Percentiles rank a stretch among this genome's conserved stretches.
Conservation (phyloP, 345 rosid species). For the Geranium rotundifolium region DNA sequence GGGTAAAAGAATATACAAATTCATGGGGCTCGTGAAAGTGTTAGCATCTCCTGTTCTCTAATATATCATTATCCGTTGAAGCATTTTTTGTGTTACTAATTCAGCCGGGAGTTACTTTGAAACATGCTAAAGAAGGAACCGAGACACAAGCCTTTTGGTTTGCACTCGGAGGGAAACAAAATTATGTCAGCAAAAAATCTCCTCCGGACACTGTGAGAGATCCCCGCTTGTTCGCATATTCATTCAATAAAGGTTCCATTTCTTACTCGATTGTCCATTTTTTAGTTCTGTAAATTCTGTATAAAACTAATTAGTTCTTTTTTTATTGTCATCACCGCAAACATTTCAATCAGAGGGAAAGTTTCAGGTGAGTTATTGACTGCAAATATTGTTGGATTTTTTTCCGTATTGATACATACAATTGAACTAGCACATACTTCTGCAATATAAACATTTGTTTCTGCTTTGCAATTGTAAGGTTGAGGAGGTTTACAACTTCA, state of each 20-base stretch:
- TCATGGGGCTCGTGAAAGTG: background rate
- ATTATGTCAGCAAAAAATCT: constrained; percentile 57
- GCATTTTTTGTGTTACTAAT: constrained; percentile 17
- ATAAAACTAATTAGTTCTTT: background rate
- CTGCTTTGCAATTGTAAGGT: constrained; percentile 35
- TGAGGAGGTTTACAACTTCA: constrained; percentile 82
- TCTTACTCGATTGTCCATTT: background rate
- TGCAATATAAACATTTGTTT: background rate
- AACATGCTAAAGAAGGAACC: constrained; percentile 90
- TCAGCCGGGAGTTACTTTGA: constrained; percentile 77
- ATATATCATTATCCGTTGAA: background rate
- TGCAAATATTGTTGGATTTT: constrained; percentile 1
- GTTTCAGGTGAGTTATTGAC: constrained; percentile 60
- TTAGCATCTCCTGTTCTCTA: background rate
- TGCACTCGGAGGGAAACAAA: constrained; percentile 94
- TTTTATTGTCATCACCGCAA: constrained; percentile 5
- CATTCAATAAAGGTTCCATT: constrained; percentile 54
- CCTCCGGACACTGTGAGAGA: constrained; percentile 58
- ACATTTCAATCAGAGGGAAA: constrained; percentile 42
- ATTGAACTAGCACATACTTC: too few species aligned
- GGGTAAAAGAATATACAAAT: background rate
- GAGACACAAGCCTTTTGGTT: constrained; percentile 90
- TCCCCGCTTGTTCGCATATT: constrained; percentile 73
- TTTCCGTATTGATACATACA: background rate
- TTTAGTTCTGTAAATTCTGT: background rate